phyloP scores from a whole-genome alignment of 78 protist species.

The Dictyostelium brefeldianum region DNA sequence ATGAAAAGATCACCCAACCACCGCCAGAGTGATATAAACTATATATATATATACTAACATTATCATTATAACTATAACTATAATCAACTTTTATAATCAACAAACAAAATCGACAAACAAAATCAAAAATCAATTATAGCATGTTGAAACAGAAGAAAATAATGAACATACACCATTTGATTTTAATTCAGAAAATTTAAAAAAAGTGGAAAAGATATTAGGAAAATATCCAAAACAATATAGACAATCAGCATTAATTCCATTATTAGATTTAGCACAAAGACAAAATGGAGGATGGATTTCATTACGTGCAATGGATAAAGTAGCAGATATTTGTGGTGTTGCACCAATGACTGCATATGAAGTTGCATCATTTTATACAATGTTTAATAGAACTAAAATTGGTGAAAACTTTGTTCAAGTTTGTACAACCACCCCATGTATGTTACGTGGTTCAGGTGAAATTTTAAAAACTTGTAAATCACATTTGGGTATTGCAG shows the following conservation, averaged over 20 bases:
- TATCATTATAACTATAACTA: background rate
- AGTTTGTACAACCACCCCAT: slow-evolving; percentile 98
- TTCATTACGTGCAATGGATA: slow-evolving; percentile 97
- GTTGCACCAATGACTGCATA: slow-evolving; percentile 95
- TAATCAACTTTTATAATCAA: background rate
- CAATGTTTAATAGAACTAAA: slow-evolving; percentile 95
- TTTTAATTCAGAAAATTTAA: slow-evolving; percentile 88
- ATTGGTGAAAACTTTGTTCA: slow-evolving; percentile 86
- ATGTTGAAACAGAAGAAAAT: slow-evolving; percentile 93
- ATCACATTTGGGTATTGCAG: slow-evolving; percentile 45
- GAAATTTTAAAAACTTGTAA: slow-evolving; percentile 80
- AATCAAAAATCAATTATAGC: slow-evolving; percentile 86
- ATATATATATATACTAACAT: background rate
- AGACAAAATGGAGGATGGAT: slow-evolving; percentile 97
- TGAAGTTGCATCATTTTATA: slow-evolving; percentile 98
- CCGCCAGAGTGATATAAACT: no score
- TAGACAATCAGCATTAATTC: slow-evolving; percentile 92
- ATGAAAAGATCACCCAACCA: background rate
- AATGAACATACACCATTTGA: slow-evolving; percentile 92
- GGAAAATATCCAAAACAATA: slow-evolving; percentile 82
- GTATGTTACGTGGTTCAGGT: slow-evolving; percentile 96
- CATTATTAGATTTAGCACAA: slow-evolving; percentile 96
- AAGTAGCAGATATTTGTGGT: slow-evolving; percentile 92
- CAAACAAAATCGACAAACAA: background rate
- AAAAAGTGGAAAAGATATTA: slow-evolving; percentile 68